Base-by-base conservation (phyloP, 225 moss, liverwort and hornwort genomes). In the Physcomitrium patens region DNA sequence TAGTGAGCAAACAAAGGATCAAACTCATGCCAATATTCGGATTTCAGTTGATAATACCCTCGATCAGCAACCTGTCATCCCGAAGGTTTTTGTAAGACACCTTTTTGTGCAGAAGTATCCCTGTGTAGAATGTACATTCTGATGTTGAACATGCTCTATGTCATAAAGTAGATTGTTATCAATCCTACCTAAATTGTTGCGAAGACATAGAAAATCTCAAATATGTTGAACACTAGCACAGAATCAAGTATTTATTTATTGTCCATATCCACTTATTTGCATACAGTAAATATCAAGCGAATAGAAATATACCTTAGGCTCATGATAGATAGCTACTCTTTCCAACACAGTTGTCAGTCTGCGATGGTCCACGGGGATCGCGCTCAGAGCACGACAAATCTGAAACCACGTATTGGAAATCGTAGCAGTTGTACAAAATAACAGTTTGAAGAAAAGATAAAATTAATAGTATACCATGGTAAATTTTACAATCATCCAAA, bases 1-100 rank as follows among this genome's bases (percentile, higher is more conserved):
- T 91, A 97, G 69, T 97, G 97, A 67, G 97, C 90, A 89, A 93
- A 97, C 70, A 94, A 80, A 71, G 97, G 97, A 85, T 97, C 97
- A 74, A 97, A 97, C 76, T 94, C 90, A 72, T 71, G 86, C 97
- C 97, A 97, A 63, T 87, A 94, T 73, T 97, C 91, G 7, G 83
- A 90, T 84, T 93, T 97, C 79, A 97, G 81, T 76, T 94, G 90
- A 81, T 90, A 94, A 72, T 79, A 97, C 17, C 97, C 97, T 78
- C 94, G 89, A 75, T 97, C 97, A 78, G 91, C 89, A 75, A 97
- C 86, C 97, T 97, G 85, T 55, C 65, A 61, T 37, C 69, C 20
- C 20, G 2, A 74, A 60, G 18, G 54, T 28, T 37, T 60, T 63
- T 17, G 65, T 80, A 49, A 53, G 4, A 69, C 52, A 53, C n/a